Evolutionary conservation across 2,329 filamentous ascomycete species (phyloP).

Genomic region (Neopestalotiopsis clavispora): DNA sequence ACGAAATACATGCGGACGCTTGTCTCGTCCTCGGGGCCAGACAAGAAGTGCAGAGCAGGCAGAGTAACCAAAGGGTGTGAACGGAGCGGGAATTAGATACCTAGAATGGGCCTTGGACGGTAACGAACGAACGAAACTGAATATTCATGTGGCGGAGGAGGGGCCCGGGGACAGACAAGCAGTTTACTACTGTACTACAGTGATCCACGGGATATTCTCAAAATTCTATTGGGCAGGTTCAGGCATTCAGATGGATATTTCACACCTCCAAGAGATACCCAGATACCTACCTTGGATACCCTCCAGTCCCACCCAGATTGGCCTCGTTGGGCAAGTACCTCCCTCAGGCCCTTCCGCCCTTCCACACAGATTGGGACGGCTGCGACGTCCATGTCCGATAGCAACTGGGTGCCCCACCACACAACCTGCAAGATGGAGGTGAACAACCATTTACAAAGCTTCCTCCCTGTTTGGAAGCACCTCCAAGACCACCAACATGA

Average conservation of each 20-base stretch:
- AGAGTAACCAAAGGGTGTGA: conserved; percentile 18
- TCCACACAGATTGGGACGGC: neutral
- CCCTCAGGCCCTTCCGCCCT: neutral
- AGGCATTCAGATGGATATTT: neutral
- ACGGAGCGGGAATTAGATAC: neutral
- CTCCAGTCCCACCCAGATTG: neutral
- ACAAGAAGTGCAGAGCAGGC: too few species aligned
- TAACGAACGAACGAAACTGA: neutral
- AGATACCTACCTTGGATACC: neutral
- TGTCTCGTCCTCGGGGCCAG: neutral
- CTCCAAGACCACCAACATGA: neutral
- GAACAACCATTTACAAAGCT: neutral
- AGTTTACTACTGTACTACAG: neutral
- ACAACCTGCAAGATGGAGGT: conserved; percentile 6
- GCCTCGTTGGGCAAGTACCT: conserved; percentile 1
- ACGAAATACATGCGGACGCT: conserved; percentile 7
- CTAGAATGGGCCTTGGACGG: neutral
- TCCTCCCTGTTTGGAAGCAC: conserved; percentile 2
- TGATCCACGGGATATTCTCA: conserved; percentile 1
- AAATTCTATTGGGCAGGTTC: conserved; percentile 16
- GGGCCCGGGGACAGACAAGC: neutral
- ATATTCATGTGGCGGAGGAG: conserved; percentile 20
- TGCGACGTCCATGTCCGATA: neutral
- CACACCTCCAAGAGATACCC: neutral
- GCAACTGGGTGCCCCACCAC: conserved; percentile 1